These are phyloP conservation scores for Pseudomassariella vexata DNA, from an alignment of 2,329 filamentous ascomycete species.

Conservation along the genomic window DNA sequence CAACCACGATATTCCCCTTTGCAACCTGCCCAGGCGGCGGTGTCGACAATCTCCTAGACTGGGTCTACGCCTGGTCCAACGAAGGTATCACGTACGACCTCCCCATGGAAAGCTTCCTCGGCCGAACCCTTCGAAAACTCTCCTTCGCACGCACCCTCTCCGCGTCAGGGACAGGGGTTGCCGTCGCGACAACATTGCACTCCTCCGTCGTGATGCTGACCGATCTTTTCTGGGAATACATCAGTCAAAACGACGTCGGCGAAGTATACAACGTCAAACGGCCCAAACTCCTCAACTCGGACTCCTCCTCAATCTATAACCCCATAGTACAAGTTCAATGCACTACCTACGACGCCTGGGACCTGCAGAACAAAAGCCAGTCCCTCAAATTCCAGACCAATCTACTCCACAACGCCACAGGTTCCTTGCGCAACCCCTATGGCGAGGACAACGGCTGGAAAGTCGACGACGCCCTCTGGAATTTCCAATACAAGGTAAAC, in stretches of 20 bases:
- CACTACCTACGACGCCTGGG: not conserved
- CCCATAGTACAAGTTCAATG: conserved; percentile 1
- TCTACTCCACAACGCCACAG: not conserved
- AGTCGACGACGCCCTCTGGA: not conserved
- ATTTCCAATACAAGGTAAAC: not conserved
- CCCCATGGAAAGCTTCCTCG: not conserved
- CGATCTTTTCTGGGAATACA: conserved; percentile 1
- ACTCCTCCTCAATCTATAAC: not conserved
- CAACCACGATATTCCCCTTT: too few relatives aligned
- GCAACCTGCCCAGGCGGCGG: not conserved
- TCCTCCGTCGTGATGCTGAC: not conserved
- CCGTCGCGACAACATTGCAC: not conserved
- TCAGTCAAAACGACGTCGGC: not conserved
- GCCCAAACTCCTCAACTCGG: not conserved
- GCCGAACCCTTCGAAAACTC: not conserved
- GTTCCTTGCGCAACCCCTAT: not conserved
- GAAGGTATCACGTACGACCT: conserved; percentile 2
- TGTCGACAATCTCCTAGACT: not conserved
- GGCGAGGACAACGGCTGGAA: not conserved
- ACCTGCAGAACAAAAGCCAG: not conserved
- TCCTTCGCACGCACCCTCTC: not conserved
- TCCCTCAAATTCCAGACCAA: not conserved
- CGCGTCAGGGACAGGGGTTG: not conserved
- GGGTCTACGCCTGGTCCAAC: not conserved
- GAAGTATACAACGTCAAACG: not conserved